A percentile compares a stretch with the other conserved stretches of the same genome.
Conservation (phyloP, 163 green algal species). For the Prototheca wickerhamii region DNA sequence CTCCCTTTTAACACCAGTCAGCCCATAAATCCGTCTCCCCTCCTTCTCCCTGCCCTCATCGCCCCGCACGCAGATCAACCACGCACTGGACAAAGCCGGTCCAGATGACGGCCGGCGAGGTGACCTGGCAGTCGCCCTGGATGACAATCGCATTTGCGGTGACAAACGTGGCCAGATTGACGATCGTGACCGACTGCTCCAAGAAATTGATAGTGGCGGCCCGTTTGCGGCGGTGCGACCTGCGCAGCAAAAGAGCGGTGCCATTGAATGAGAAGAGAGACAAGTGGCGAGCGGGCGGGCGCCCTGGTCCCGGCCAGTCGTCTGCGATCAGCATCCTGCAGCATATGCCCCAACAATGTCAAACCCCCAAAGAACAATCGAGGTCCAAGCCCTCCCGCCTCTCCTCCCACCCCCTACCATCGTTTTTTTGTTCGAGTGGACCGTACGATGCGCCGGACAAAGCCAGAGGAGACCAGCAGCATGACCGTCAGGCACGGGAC, state of each 20-base stretch:
- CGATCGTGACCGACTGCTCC: constrained; percentile 13
- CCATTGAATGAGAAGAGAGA: no score
- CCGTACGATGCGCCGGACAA: constrained; percentile 3
- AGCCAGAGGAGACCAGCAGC: neutral
- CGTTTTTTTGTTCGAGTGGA: constrained; percentile 1
- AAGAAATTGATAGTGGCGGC: neutral
- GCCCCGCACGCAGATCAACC: neutral
- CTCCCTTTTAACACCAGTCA: no score
- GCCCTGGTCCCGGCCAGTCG: neutral
- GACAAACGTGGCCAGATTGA: constrained; percentile 17
- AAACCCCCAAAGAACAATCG: neutral
- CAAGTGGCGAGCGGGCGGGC: constrained; percentile 10
- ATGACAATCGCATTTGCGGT: constrained; percentile 11
- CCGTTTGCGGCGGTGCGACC: constrained; percentile 14
- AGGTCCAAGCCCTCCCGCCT: neutral
- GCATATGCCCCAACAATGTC: neutral
- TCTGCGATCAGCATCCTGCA: neutral
- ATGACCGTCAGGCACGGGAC: neutral
- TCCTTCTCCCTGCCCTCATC: no score
- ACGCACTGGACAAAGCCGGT: constrained; percentile 8
- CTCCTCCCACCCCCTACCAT: constrained; percentile 1
- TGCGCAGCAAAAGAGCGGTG: no score
- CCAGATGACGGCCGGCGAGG: neutral
- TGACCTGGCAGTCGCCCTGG: neutral
- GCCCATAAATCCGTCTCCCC: no score